These are phyloP conservation scores for Mortierella alpina DNA, from an alignment of 192 early-diverging fungal species.

Conservation along the genomic window DNA sequence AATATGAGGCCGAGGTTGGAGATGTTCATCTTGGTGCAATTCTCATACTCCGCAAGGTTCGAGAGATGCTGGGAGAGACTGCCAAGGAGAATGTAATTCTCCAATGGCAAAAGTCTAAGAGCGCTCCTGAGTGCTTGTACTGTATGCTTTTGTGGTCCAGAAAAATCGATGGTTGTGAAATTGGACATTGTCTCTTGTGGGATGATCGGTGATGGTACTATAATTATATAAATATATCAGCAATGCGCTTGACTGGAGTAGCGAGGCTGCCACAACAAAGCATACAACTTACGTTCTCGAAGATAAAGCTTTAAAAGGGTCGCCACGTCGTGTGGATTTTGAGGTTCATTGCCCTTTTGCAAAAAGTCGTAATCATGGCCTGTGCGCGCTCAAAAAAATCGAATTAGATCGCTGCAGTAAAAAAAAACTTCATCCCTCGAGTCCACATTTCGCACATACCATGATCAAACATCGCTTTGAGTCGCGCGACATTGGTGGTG, in stretches of 20 bases:
- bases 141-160: conserved; percentile 16
- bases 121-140: conserved; percentile 14
- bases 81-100: conserved; percentile 61
- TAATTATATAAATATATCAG: too few relatives aligned
- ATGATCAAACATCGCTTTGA: conserved; percentile 46
- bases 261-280: background rate
- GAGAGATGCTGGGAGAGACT: conserved; percentile 61
- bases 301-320: conserved; percentile 67
- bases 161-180: conserved; percentile 52
- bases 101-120: conserved; percentile 52
- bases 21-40: conserved; percentile 64
- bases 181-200: conserved; percentile 42
- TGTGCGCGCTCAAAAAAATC: background rate
- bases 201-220: conserved; percentile 58
- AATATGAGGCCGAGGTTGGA: conserved; percentile 70
- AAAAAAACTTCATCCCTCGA: too few relatives aligned
- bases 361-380: conserved; percentile 63
- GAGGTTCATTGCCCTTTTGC: conserved; percentile 47
- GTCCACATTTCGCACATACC: conserved; percentile 27
- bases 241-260: background rate
- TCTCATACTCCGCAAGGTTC: conserved; percentile 56
- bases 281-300: conserved; percentile 60
- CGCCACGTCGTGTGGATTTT: conserved; percentile 66
- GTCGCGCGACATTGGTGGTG: conserved; percentile 39
- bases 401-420: too few relatives aligned